Evolutionary conservation across 106 monocot genomes (phyloP), one percentile per base, ranked within the genome.

Genomic region (Narthecium ossifragum): DNA sequence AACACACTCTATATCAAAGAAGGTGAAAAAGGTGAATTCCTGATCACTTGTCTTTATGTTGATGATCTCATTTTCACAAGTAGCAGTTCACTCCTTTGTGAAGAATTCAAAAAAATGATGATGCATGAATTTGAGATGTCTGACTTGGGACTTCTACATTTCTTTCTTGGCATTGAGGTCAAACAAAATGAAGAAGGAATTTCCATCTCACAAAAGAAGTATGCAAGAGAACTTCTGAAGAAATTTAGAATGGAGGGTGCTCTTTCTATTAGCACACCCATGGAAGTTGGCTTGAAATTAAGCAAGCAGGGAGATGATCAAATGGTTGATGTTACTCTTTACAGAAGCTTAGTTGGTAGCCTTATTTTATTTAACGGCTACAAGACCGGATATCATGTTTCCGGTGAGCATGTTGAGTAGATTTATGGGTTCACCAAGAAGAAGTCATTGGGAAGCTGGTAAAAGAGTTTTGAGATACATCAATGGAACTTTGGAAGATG

Each of bases 311-410:
- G 17, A 3, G 17, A 17, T 10, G 29, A 17, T 2, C 4, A 31
- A 33, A 17, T 5, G 26, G 31, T 33, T 4, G 26, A 55, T 55
- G 5, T 5, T 3, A 55, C 29, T 1, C 5, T 3, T 1, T 55
- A 31, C n/a, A 30, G 17, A 12, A 55, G 55, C 13, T 30, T 55
- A 31, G 31, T 55, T 31, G 55, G 55, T 27, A 55, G 55, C 26
- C n/a, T 55, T 5, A 4, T 20, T 5, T n/a, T 55, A 55, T n/a
- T 18, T 55, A 5, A 32, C 31, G 3, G 13, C 8, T 31, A 55
- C 9, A 1, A 5, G 31, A 6, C 31, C 28, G 15, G 55, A 55
- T 55, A 55, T 55, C n/a, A 2, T 55, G 8, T 55, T 6, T 18
- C 4, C 24, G 2, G 31, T 55, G 29, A 31, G 55, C 3, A 1